Conservation (phyloP, 345 rosid species). For the Euphorbia pulcherrima region DNA sequence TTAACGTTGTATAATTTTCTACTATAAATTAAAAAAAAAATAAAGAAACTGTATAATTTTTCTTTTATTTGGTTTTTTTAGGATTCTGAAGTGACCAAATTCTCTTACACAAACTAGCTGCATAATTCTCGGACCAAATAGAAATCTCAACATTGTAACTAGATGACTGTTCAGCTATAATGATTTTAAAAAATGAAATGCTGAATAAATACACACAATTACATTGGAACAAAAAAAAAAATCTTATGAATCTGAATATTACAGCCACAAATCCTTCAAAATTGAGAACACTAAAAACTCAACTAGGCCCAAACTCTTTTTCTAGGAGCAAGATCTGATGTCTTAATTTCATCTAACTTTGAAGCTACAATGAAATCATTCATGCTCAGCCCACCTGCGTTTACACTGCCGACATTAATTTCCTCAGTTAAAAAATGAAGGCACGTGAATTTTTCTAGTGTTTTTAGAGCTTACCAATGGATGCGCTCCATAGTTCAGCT, state of each 20-base stretch:
- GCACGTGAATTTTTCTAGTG: too few species aligned
- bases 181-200: neutral
- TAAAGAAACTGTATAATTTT: too few species aligned
- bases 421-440: neutral
- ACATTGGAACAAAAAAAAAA: neutral
- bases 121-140: too few species aligned
- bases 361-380: conserved; percentile 90
- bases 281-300: neutral
- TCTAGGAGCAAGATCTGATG: conserved; percentile 76
- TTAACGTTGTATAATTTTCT: too few species aligned
- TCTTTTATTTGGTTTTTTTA: too few species aligned
- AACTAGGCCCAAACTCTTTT: conserved; percentile 79
- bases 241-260: too few species aligned
- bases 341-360: conserved; percentile 73
- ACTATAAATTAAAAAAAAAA: too few species aligned
- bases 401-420: neutral
- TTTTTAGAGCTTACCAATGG: conserved; percentile 58
- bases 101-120: too few species aligned
- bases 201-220: neutral
- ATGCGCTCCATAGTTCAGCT: conserved; percentile 78
- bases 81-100: too few species aligned
- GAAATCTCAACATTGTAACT: too few species aligned
- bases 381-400: conserved; percentile 79
- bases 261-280: neutral
- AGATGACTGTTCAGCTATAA: too few species aligned